Conservation (phyloP, 257 asterid species). For the Nicotiana knightiana region DNA sequence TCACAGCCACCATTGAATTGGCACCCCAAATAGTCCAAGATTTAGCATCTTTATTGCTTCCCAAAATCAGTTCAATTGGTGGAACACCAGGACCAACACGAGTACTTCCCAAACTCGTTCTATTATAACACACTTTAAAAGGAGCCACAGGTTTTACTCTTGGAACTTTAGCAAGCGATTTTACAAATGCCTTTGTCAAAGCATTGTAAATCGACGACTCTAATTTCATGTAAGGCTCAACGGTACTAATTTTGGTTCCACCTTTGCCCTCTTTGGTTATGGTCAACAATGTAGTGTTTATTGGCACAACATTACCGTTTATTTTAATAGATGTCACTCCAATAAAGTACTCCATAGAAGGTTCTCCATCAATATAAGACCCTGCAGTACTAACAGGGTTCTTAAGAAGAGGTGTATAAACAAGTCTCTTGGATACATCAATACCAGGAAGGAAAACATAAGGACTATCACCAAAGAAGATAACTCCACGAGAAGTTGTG, state of each 20-base stretch:
- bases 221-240: background rate
- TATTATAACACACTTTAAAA: conserved; percentile 23
- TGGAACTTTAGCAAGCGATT: conserved; percentile 31
- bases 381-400: conserved; percentile 35
- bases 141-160: conserved; percentile 37
- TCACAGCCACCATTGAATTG: conserved; percentile 37
- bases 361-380: conserved; percentile 11
- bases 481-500: background rate
- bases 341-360: conserved; percentile 39
- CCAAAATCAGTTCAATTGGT: too few relatives aligned
- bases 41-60: too few relatives aligned
- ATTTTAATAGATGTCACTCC: conserved; percentile 12
- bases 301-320: background rate
- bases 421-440: background rate
- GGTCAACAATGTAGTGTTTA: background rate
- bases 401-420: conserved; percentile 30
- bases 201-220: background rate
- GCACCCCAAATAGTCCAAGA: conserved; percentile 42
- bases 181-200: conserved; percentile 24
- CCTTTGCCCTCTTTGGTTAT: background rate
- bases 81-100: too few relatives aligned
- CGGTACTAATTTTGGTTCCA: background rate
- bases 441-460: background rate
- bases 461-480: conserved; percentile 3
- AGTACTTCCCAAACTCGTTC: too few relatives aligned